These are phyloP conservation scores for Amanita phalloides DNA, from an alignment of 768 basidiomycete species.

Conservation along the genomic window DNA sequence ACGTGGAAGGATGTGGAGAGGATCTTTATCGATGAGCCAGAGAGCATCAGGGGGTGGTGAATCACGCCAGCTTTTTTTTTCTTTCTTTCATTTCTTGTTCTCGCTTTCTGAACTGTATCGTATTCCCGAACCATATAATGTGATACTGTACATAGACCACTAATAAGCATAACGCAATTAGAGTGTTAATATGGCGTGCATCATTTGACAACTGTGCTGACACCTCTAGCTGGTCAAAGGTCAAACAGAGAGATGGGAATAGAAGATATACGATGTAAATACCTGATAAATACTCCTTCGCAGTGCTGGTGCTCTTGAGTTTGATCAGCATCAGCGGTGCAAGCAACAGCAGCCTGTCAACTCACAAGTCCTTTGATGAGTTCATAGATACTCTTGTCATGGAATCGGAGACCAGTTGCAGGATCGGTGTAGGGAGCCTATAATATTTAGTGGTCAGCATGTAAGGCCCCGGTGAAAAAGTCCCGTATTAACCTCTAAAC, in stretches of 20 bases:
- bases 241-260: not conserved
- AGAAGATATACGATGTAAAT: slow-evolving; percentile 9
- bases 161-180: not conserved
- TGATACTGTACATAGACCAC: not conserved
- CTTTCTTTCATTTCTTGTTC: not conserved
- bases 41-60: slow-evolving; percentile 14
- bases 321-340: not conserved
- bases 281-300: slow-evolving; percentile 71
- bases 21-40: slow-evolving; percentile 69
- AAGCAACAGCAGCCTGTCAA: not conserved
- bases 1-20: slow-evolving; percentile 51
- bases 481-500: slow-evolving; percentile 46
- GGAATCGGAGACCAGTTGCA: slow-evolving; percentile 67
- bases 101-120: not conserved
- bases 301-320: slow-evolving; percentile 52
- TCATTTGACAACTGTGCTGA: slow-evolving; percentile 28
- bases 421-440: slow-evolving; percentile 83
- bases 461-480: not conserved
- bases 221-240: slow-evolving; percentile 22
- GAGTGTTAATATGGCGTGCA: not conserved
- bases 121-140: not conserved
- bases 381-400: slow-evolving; percentile 83
- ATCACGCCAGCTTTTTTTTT: not conserved
- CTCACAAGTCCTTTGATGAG: slow-evolving; percentile 64
- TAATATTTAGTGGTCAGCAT: not conserved